Base-by-base conservation (phyloP, 139 green algal species). In the Coccomyxa sp. region DNA sequence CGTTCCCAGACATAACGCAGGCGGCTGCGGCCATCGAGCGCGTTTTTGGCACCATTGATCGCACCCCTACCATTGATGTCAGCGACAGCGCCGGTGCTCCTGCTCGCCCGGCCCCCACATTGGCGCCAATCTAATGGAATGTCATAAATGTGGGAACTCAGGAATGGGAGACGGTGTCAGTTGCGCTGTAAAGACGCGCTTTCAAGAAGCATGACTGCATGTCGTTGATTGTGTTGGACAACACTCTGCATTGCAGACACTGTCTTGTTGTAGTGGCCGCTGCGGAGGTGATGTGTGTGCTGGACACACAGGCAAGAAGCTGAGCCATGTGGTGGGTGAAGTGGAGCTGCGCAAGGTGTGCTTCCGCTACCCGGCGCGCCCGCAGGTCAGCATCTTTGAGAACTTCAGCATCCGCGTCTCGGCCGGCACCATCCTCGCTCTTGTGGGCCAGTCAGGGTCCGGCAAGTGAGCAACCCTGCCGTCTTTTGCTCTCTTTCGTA, bases 391-490 rank as follows among this genome's bases (percentile, higher is more conserved):
- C 18, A 90, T 98, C 1, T 94, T 97, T 78, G 68, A 85, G 59
- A 75, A 87, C 84, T 94, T 98, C 82, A 90, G 78, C 80, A 88
- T 97, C 14, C 77, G 15, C 1, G 85, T 93, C 16, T 51, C 81
- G 16, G 58, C 90, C 13, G 95, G 94, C 58, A 75, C 84, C 45
- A 95, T 90, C 10, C 87, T 95, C 21, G 97, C 96, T n/a, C 90
- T 99, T 28, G 95, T 98, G 32, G 97, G 97, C 0, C 90, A 95
- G 88, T 93, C 84, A 30, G 97, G 97, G 82, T 95, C 88, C 67
- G 96, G 95, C 87, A 99, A 99, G 90, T 94, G 27, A 31, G 71
- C 71, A 18, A 1, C 71, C 63, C 63, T 51, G 38, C 38, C 38
- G 3, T 51, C 38, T 7, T 7, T 51, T 51, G 38, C 38, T 51